phyloP scores from a whole-genome alignment of 768 basidiomycete species.

The Multifurca ochricompacta region DNA sequence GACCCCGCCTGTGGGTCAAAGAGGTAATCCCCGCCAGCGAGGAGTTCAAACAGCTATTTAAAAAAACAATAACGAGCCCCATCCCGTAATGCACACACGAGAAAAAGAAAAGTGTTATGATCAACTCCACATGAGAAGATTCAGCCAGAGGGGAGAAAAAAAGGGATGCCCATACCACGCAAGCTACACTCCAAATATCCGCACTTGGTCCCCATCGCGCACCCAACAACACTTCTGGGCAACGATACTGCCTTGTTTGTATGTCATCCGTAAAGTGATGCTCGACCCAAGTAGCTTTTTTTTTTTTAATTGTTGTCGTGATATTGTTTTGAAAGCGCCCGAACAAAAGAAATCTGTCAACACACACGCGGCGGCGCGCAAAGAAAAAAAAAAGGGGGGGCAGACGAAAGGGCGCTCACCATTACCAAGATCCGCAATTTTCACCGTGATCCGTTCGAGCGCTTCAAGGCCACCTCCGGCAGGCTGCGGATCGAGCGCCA shows the following conservation, averaged over 20 bases:
- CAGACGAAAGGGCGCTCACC: conserved; percentile 39
- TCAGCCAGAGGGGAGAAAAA: too few relatives aligned
- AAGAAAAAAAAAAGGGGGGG: conserved; percentile 5
- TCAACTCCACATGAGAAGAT: background rate
- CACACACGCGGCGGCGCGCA: conserved; percentile 4
- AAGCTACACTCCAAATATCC: conserved; percentile 95
- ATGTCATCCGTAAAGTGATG: conserved; percentile 99
- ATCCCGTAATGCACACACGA: too few relatives aligned
- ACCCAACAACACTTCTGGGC: conserved; percentile 95
- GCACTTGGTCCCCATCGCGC: conserved; percentile 94
- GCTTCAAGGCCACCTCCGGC: conserved; percentile 28
- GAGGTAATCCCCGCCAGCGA: conserved; percentile 95
- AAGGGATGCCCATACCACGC: conserved; percentile 57
- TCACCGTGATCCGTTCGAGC: conserved; percentile 79
- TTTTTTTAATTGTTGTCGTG: too few relatives aligned
- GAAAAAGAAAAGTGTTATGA: too few relatives aligned
- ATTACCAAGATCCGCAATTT: conserved; percentile 98
- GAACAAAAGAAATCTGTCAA: background rate
- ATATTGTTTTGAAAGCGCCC: too few relatives aligned
- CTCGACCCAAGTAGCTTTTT: conserved; percentile 80
- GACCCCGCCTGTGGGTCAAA: conserved; percentile 96
- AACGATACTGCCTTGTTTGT: conserved; percentile 94
- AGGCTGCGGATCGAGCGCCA: conserved; percentile 27
- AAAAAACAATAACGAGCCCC: background rate
- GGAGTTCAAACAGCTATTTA: conserved; percentile 92